Evolutionary conservation across 78 protist species (phyloP).

Genomic region (Planoprotostelium fungivorum): DNA sequence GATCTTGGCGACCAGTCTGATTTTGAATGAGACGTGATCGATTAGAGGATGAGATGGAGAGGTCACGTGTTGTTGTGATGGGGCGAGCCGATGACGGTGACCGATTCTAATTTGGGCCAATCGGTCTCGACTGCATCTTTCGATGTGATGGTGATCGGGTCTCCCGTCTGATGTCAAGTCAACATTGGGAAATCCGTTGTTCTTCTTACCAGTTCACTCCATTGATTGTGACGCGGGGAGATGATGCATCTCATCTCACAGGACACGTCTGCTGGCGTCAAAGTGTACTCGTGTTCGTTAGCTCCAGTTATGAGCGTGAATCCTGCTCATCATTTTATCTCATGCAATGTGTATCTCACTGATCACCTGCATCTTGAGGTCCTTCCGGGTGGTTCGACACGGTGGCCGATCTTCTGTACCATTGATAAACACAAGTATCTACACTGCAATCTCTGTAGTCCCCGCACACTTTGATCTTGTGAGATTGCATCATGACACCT

Average conservation of each 20-base stretch:
- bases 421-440: not conserved
- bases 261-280: not conserved
- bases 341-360: not conserved
- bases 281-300: not conserved
- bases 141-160: no score
- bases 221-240: no score
- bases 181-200: no score
- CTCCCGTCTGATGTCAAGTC: no score
- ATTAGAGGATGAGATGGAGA: no score
- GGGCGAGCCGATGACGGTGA: not conserved
- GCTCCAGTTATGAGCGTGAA: not conserved
- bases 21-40: no score
- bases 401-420: not conserved
- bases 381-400: not conserved
- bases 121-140: not conserved
- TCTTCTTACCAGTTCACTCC: no score
- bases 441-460: not conserved
- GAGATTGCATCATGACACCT: not conserved
- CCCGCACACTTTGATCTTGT: not conserved
- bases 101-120: not conserved
- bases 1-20: no score
- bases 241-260: not conserved
- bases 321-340: not conserved
- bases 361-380: not conserved
- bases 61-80: not conserved